Percentiles rank a stretch among this genome's conserved stretches.
Conservation (phyloP, 352 stramenopile genomes). For the Globisporangium recalcitrans region DNA sequence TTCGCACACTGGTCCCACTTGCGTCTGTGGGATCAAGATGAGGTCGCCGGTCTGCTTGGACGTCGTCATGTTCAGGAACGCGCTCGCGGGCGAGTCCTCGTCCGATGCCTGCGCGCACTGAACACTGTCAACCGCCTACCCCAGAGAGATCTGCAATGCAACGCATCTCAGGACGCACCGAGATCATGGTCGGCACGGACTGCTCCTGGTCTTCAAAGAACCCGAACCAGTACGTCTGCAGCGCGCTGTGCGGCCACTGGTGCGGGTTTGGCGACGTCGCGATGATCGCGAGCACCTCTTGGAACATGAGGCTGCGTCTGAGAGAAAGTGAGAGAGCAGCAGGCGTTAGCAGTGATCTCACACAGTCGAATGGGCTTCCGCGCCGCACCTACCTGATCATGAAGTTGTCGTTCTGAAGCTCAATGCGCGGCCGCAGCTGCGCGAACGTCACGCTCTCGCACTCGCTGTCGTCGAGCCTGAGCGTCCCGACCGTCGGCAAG, state of each 20-base stretch:
- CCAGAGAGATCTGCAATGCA: neutral
- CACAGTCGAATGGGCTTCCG: neutral
- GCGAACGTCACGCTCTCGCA: constrained; percentile 47
- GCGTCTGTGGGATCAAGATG: constrained; percentile 73
- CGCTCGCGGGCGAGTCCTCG: constrained; percentile 42
- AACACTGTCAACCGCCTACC: neutral
- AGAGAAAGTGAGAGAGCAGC: neutral
- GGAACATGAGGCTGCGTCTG: constrained; percentile 64
- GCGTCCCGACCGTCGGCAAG: constrained; percentile 55
- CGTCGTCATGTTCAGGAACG: constrained; percentile 65
- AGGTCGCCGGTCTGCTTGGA: constrained; percentile 66
- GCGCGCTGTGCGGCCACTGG: constrained; percentile 46
- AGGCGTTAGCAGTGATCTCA: neutral
- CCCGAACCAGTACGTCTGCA: constrained; percentile 79
- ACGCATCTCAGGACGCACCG: constrained; percentile 21
- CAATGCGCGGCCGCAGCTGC: constrained; percentile 57
- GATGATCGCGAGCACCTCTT: constrained; percentile 69
- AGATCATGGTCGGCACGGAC: constrained; percentile 34
- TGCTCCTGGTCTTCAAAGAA: constrained; percentile 47
- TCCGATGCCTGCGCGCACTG: constrained; percentile 24
- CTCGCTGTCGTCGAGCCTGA: constrained; percentile 62
- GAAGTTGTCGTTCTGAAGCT: constrained; percentile 55
- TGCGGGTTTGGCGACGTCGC: constrained; percentile 55
- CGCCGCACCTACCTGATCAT: constrained; percentile 38
- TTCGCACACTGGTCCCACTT: constrained; percentile 67